Conservation (phyloP, 768 basidiomycete species). For the Boletus rubropictus region DNA sequence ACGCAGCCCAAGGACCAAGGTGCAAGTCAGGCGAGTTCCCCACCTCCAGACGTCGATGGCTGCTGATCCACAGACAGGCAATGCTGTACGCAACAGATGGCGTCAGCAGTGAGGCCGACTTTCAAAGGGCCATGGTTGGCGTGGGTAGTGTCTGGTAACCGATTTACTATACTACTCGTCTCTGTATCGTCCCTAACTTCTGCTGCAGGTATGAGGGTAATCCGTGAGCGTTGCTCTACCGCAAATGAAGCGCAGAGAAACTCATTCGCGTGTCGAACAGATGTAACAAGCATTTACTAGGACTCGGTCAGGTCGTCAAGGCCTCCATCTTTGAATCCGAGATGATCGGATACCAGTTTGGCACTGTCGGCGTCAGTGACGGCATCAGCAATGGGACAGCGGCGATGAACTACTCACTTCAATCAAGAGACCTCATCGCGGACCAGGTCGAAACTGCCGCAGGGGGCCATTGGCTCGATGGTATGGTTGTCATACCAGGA, state of each 20-base stretch:
- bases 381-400: slow-evolving; percentile 97
- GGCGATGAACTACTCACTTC: slow-evolving; percentile 94
- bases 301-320: slow-evolving; percentile 83
- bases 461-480: slow-evolving; percentile 96
- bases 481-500: slow-evolving; percentile 94
- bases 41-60: neutral
- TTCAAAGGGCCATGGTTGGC: slow-evolving; percentile 96
- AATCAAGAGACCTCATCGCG: slow-evolving; percentile 95
- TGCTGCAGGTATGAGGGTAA: slow-evolving; percentile 91
- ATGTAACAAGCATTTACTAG: slow-evolving; percentile 92
- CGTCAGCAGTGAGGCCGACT: slow-evolving; percentile 71
- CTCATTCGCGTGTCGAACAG: slow-evolving; percentile 35
- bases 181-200: slow-evolving; percentile 11
- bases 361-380: slow-evolving; percentile 95
- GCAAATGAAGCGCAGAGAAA: neutral
- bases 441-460: slow-evolving; percentile 95
- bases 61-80: slow-evolving; percentile 46
- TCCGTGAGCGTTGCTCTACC: slow-evolving; percentile 58
- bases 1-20: slow-evolving; percentile 94
- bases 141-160: slow-evolving; percentile 93
- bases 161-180: slow-evolving; percentile 1
- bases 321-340: slow-evolving; percentile 62
- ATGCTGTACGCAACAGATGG: slow-evolving; percentile 99
- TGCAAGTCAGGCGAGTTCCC: slow-evolving; percentile 70
- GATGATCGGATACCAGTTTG: slow-evolving; percentile 95